Base-by-base conservation (phyloP, 2,329 filamentous ascomycete species). In the Purpureocillium takamizusanense region DNA sequence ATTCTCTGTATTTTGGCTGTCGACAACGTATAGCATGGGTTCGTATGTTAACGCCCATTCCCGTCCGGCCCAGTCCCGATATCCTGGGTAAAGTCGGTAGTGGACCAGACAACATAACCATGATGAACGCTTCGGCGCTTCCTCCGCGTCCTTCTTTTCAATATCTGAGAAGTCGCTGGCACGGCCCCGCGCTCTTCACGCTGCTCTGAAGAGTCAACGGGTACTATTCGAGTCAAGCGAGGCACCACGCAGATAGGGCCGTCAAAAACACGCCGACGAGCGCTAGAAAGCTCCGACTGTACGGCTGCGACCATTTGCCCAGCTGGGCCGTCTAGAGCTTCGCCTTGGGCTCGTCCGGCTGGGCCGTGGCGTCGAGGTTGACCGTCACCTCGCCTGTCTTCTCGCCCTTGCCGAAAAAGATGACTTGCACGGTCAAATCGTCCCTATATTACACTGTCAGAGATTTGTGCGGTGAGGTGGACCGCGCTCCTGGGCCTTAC, bases 391-490 rank as follows among this genome's bases (percentile, higher is more conserved):
- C 81, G 28, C 89, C 88, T 23, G 74, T 83, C 57, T 81, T 81
- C 38, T 81, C 69, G 28, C 82, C 78, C 50, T 94, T 78, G 43
- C 92, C 92, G 53, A 98, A 98, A 73, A 98, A 98, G 55, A 98
- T 94, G 44, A 98, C 92, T 61, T 98, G 87, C 13, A 98, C 90
- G 0, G 92, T 98, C 46, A 98, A 67, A 57, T 98, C 92, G 57
- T 98, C 92, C 49, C 87, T 13, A n/a, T 16, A 7, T 7, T n/a
- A 14, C 21, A 10, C 21, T 25, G 21, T 25, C 10, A 25, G 21
- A 25, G n/a, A 25, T 25, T 10, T 5, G 6, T 10, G 10, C 21
- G 21, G 6, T 25, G 10, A 6, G 21, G n/a, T n/a, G 21, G 21
- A 25, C 21, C 10, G 10, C 10, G 21, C 21, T 25, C 21, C 10